Percentiles rank a stretch among this genome's conserved stretches.
These are phyloP conservation scores for Helicocarpus griseus DNA, from an alignment of 2,329 filamentous ascomycete genomes.

Conservation along the genomic window DNA sequence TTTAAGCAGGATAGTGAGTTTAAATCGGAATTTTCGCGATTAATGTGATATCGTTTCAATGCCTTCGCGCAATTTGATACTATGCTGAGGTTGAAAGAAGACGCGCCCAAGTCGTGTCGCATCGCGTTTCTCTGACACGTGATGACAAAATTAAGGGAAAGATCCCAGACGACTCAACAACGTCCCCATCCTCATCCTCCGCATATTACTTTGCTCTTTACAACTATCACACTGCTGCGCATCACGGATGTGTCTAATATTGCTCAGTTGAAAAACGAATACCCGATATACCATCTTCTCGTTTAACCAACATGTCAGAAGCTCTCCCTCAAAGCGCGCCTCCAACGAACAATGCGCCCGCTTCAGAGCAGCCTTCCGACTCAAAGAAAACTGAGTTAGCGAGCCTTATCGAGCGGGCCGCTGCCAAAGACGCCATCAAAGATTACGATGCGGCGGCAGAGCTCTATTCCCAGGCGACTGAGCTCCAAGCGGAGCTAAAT, in stretches of 20 bases:
- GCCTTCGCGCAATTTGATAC: not conserved
- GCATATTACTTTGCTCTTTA: not conserved
- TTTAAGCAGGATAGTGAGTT: not conserved
- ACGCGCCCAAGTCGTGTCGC: not conserved
- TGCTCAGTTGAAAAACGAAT: not conserved
- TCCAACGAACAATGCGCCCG: not conserved
- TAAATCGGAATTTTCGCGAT: not conserved
- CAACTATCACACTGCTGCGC: not conserved
- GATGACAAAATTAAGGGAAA: not conserved
- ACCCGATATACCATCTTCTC: not conserved
- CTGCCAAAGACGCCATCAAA: slow-evolving; percentile 78
- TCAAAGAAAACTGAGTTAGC: slow-evolving; percentile 55
- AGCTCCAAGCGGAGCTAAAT: slow-evolving; percentile 82
- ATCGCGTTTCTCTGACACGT: not conserved
- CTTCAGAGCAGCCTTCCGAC: not conserved
- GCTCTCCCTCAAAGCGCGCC: too few species aligned
- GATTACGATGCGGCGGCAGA: slow-evolving; percentile 81
- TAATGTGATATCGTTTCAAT: not conserved
- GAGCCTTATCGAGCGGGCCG: slow-evolving; percentile 70
- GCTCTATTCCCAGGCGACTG: slow-evolving; percentile 76
- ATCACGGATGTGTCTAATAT: not conserved
- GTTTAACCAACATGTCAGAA: not conserved
- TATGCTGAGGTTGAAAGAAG: not conserved
- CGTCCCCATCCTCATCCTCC: not conserved
- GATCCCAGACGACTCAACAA: not conserved